Conservation (phyloP, 208 protist species). For the Lotmaria passim region DNA sequence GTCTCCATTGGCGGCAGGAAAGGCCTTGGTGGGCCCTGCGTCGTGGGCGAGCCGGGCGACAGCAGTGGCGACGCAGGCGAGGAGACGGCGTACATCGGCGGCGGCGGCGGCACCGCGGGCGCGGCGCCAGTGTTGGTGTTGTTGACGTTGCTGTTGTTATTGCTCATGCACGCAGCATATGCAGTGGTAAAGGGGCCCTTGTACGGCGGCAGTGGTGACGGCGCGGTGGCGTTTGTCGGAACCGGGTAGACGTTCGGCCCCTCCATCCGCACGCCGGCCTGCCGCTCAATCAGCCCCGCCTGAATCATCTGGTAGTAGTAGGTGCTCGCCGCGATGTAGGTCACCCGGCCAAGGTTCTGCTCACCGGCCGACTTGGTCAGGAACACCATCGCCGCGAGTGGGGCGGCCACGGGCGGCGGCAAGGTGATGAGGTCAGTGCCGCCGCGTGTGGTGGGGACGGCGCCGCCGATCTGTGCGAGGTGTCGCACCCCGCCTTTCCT, state of each 20-base stretch:
- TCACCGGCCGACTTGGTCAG: conserved; percentile 88
- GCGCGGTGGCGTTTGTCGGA: conserved; percentile 2
- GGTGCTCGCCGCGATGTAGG: conserved; percentile 77
- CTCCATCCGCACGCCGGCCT: conserved; percentile 20
- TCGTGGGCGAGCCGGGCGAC: conserved; percentile 8
- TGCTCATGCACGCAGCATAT: no score
- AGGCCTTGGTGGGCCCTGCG: conserved; percentile 8
- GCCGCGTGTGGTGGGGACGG: no score
- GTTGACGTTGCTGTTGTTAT: neutral
- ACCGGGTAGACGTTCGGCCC: conserved; percentile 18
- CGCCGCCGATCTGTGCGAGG: conserved; percentile 21
- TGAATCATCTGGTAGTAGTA: conserved; percentile 84
- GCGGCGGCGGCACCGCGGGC: conserved; percentile 1
- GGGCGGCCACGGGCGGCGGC: conserved; percentile 72
- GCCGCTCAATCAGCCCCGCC: conserved; percentile 63
- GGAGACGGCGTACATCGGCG: conserved; percentile 1
- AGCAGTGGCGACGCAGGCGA: neutral
- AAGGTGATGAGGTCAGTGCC: conserved; percentile 39
- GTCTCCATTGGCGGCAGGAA: conserved; percentile 81
- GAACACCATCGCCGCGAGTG: conserved; percentile 82
- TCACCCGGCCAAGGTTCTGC: conserved; percentile 83
- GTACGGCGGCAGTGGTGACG: conserved; percentile 25
- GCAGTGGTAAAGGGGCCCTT: no score
- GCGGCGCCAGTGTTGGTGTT: neutral
- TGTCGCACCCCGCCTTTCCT: conserved; percentile 14